phyloP scores from a whole-genome alignment of 495 filamentous ascomycete genomes.

The Achaetomiella virescens region DNA sequence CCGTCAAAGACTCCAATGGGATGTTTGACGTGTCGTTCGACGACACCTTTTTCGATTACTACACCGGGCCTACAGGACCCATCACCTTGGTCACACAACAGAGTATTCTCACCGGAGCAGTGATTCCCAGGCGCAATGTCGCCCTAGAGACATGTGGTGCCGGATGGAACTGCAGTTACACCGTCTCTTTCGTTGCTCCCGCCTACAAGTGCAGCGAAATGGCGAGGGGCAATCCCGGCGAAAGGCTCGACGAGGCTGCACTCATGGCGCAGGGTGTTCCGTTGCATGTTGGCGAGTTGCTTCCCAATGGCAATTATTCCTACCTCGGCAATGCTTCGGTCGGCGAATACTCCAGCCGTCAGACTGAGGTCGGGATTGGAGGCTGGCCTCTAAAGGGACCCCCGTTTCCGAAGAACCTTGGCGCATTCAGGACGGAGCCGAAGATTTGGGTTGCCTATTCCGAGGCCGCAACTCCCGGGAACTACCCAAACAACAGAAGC shows the following conservation, averaged over 20 bases:
- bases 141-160: constrained; percentile 23
- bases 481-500: constrained; percentile 1
- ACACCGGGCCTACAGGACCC: constrained; percentile 15
- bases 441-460: constrained; percentile 24
- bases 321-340: constrained; percentile 18
- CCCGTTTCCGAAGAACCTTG: constrained; percentile 21
- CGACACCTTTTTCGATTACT: constrained; percentile 29
- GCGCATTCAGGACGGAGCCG: constrained; percentile 24
- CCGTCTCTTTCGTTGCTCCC: constrained; percentile 20
- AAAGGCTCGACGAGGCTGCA: constrained; percentile 9
- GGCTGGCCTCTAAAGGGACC: constrained; percentile 4
- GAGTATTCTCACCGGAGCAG: constrained; percentile 11
- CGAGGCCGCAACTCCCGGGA: not conserved
- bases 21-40: constrained; percentile 16
- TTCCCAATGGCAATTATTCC: constrained; percentile 18
- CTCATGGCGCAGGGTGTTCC: constrained; percentile 16
- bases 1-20: constrained; percentile 7
- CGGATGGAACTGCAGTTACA: constrained; percentile 31
- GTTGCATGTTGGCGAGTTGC: constrained; percentile 17
- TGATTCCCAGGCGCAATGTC: constrained; percentile 16
- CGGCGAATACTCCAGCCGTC: constrained; percentile 21
- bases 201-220: constrained; percentile 26
- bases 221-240: constrained; percentile 6
- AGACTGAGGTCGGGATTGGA: constrained; percentile 11
- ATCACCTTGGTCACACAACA: constrained; percentile 6